Evolutionary conservation across 148 eudicot genomes (phyloP), one percentile per base, ranked within the genome.

Genomic region (Silene uniflora): DNA sequence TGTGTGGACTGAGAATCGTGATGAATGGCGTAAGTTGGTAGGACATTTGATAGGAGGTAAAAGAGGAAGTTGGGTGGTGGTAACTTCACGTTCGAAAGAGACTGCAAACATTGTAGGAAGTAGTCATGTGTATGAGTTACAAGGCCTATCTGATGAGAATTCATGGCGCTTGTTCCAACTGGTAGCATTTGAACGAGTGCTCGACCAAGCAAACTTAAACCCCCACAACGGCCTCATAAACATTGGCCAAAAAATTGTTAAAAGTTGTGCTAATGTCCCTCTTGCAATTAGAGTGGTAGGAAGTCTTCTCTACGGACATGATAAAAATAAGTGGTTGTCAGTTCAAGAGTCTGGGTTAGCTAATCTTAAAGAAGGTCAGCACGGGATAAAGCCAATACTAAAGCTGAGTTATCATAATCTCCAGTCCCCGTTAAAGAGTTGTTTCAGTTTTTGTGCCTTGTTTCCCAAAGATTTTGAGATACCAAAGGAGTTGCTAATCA

Each of bases 1-100:
- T 65, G 18, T 65, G 17, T 67, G 71, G 71, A 67, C 71, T n/a
- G 71, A 67, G 71, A 67, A n/a, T 19, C 71, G 71, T 7, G 52
- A 35, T 27, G 68, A 27, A 16, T 65, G 44, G 68, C 17, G 42
- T 27, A 27, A 27, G 68, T 16, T 65, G 68, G 44, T 29, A 65
- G 68, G 68, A 14, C 35, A 65, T 16, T 65, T 65, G 68, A 1
- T 65, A 39, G 68, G 68, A 27, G 44, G 68, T 27, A 32, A 58
- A 17, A n/a, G 19, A 1, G 72, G 32, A 23, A 69, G 58, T 23
- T 6, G 32, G 27, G 32, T 69, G 7, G 2, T 69, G 25, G 58
- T 69, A 47, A 69, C 72, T 69, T 44, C 72, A 11, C 72, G 72
- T 22, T 69, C 72, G 1, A 69, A 69, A 47, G 58, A 19, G 32